Conservation (phyloP, 495 filamentous ascomycete species). For the Lepraria neglecta region DNA sequence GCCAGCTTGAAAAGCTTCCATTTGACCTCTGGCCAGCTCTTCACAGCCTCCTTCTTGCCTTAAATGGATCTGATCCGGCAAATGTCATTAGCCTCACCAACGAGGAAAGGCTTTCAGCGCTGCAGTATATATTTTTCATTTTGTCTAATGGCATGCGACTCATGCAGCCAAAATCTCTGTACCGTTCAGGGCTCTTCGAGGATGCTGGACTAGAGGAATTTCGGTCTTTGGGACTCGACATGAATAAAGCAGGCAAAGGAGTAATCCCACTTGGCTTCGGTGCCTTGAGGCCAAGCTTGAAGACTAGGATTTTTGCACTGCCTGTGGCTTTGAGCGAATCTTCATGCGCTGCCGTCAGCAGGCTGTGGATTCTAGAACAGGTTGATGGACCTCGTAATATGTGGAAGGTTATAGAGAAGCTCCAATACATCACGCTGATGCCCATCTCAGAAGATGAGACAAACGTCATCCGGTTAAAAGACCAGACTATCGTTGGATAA, state of each 20-base stretch:
- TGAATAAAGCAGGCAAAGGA: not conserved
- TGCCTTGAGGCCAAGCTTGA: not conserved
- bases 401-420: too few relatives aligned
- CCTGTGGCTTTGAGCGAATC: slow-evolving; percentile 2
- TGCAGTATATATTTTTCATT: not conserved
- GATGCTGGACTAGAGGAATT: not conserved
- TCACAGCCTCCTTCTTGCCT: not conserved
- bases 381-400: too few relatives aligned
- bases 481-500: too few relatives aligned
- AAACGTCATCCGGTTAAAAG: too few relatives aligned
- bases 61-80: not conserved
- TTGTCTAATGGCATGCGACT: not conserved
- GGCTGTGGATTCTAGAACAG: not conserved
- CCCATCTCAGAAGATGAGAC: too few relatives aligned
- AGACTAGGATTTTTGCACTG: not conserved
- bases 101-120: not conserved
- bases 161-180: not conserved
- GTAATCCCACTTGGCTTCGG: not conserved
- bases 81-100: not conserved
- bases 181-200: not conserved
- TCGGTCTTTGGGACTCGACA: not conserved
- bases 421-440: too few relatives aligned
- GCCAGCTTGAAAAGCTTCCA: not conserved
- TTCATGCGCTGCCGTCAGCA: not conserved
- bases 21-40: not conserved